Evolutionary conservation across 495 filamentous ascomycete genomes (phyloP).

Genomic region (Melanomma pulvis-pyrius): DNA sequence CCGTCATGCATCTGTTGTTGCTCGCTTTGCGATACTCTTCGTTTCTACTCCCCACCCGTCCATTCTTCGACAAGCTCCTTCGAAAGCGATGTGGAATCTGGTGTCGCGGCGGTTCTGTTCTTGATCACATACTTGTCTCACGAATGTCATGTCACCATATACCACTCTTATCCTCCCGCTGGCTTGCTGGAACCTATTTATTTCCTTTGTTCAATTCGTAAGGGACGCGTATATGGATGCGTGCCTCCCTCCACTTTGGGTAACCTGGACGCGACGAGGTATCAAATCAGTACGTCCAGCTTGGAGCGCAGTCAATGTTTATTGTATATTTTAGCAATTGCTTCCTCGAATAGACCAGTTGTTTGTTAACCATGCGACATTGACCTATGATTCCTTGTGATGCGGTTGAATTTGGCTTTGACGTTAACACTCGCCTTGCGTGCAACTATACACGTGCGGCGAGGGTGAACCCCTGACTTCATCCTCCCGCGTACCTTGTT

Average conservation of each 20-base stretch:
- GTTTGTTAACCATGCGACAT: no score
- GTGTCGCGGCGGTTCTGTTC: conserved; percentile 12
- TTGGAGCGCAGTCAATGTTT: conserved; percentile 20
- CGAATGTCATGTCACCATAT: conserved; percentile 33
- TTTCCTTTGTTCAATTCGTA: conserved; percentile 8
- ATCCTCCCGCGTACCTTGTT: no score
- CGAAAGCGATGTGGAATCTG: not conserved
- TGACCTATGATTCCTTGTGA: no score
- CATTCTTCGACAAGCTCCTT: conserved; percentile 6
- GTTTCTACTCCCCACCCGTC: conserved; percentile 1
- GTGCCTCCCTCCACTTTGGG: not conserved
- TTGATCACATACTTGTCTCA: conserved; percentile 21
- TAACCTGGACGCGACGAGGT: not conserved
- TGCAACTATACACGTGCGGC: no score
- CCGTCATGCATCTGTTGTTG: conserved; percentile 23
- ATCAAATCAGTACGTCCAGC: conserved; percentile 2
- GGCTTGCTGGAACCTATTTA: not conserved
- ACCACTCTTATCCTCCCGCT: conserved; percentile 3
- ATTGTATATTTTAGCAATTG: conserved; percentile 22
- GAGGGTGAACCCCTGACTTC: not conserved
- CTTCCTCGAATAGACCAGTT: no score
- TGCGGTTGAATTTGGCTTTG: no score
- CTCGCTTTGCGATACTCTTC: not conserved
- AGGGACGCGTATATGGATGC: not conserved
- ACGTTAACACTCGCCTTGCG: no score